Base-by-base conservation (phyloP, 331 rosid species). In the Quercus tomentella region DNA sequence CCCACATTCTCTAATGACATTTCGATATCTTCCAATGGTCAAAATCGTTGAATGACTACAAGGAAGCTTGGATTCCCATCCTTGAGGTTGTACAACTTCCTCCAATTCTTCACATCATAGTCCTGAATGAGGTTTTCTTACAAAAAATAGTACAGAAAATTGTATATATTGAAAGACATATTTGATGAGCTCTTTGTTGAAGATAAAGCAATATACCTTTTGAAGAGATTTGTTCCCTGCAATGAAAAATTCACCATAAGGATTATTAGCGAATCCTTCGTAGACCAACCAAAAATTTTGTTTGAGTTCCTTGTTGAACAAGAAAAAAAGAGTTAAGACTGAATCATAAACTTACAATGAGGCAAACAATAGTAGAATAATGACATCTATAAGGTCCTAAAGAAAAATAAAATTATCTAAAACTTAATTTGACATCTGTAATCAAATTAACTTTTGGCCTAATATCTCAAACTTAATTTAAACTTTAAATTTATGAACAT, bases 1-100 rank as follows among this genome's bases (percentile, higher is more conserved):
- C 63, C 98, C 98, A 12, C 98, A 95, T 81, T 95, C 97, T 87
- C 98, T 91, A 97, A 92, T 88, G 87, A n/a, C 97, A 86, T 95
- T 95, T 71, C 92, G 87, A 88, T 95, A 95, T 86, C 90, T 91
- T 87, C 98, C 97, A 2, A 97, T 95, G 31, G 95, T 95, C 92
- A 92, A 87, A 89, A 91, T 95, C 77, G 88, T 92, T 78, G 85
- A 57, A 85, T 85, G 80, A 85, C 91, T 69, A 92, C 88, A 78
- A 95, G 91, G 86, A 95, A 95, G 80, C 94, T 91, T 75, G 98
- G 97, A 84, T 92, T 95, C 80, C 97, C 98, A 60, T 95, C 98
- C 87, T 95, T 95, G 79, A 92, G 94, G 76, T 97, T 91, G 87
- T 92, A 7, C 43, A 37, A 95, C 63, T 92, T 91, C 45, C 88